These are phyloP conservation scores for Passiflora organensis DNA, from an alignment of 345 rosid genomes.

Conservation along the genomic window DNA sequence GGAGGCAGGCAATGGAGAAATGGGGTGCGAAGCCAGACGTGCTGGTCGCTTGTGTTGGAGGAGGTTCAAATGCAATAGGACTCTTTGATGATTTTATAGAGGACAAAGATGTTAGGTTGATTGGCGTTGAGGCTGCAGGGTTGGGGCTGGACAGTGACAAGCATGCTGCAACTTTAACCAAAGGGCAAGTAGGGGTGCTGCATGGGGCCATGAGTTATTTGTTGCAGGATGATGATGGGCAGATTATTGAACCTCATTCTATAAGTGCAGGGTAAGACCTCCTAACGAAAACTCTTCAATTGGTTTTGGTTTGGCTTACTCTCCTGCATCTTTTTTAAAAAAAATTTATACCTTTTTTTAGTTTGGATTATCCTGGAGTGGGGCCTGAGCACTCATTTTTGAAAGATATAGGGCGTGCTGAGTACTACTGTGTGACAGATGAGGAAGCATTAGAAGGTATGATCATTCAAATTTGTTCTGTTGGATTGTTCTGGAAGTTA, in stretches of 20 bases:
- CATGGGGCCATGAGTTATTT: slow-evolving; percentile 99
- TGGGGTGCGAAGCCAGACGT: slow-evolving; percentile 98
- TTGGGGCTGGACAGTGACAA: slow-evolving; percentile 87
- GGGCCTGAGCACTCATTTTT: slow-evolving; percentile 97
- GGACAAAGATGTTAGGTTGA: slow-evolving; percentile 67
- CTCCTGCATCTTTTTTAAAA: background rate
- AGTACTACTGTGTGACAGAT: slow-evolving; percentile 72
- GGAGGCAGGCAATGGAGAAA: slow-evolving; percentile 77
- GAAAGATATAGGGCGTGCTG: slow-evolving; percentile 81
- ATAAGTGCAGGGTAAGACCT: slow-evolving; percentile 80
- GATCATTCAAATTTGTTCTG: background rate
- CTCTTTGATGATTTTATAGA: slow-evolving; percentile 86
- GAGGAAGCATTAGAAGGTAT: slow-evolving; percentile 89
- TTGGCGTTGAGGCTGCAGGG: slow-evolving; percentile 99
- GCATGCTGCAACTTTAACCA: slow-evolving; percentile 84
- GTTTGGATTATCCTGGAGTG: slow-evolving; percentile 97
- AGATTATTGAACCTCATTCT: slow-evolving; percentile 88
- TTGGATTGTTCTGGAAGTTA: background rate
- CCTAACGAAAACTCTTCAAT: background rate
- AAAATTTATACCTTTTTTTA: slow-evolving; percentile 16
- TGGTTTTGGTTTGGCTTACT: slow-evolving; percentile 2
- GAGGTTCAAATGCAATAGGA: slow-evolving; percentile 94
- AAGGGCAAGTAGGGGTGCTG: slow-evolving; percentile 85
- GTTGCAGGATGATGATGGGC: slow-evolving; percentile 89
- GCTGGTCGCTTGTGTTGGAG: slow-evolving; percentile 87